phyloP scores from a whole-genome alignment of 306 rosid species.

The Rosa multiflora region DNA sequence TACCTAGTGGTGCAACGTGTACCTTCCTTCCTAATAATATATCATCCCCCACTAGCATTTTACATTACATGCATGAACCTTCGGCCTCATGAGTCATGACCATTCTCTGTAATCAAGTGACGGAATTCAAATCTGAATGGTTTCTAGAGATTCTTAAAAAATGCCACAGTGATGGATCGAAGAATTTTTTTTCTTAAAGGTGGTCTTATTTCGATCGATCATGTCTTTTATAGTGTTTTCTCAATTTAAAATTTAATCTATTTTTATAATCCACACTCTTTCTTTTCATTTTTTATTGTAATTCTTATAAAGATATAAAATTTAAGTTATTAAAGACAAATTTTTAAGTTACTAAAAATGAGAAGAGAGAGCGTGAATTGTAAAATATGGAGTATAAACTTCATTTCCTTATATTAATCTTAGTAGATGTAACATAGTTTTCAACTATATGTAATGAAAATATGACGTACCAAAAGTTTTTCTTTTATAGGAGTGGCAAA shows the following conservation, averaged over 20 bases:
- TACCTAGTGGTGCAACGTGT: not conserved
- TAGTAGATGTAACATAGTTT: not conserved
- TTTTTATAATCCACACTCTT: no score
- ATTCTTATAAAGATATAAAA: no score
- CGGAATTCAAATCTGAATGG: not conserved
- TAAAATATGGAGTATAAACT: no score
- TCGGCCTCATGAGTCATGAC: not conserved
- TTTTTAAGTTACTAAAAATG: no score
- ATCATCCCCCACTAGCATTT: not conserved
- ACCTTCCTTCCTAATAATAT: not conserved
- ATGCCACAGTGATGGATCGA: rapidly evolving
- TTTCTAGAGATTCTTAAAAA: not conserved
- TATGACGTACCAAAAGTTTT: not conserved
- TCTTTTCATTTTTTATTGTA: no score
- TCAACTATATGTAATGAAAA: not conserved
- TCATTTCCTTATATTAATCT: not conserved
- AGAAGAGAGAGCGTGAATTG: no score
- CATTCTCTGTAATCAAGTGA: not conserved
- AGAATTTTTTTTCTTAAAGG: not conserved
- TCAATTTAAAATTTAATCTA: rapidly evolving
- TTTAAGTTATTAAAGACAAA: no score
- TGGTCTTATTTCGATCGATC: not conserved
- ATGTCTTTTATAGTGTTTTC: not conserved
- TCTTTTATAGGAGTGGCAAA: not conserved
- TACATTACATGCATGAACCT: not conserved